Conservation (phyloP, 305 asterid genomes). For the Rubia tinctorum region DNA sequence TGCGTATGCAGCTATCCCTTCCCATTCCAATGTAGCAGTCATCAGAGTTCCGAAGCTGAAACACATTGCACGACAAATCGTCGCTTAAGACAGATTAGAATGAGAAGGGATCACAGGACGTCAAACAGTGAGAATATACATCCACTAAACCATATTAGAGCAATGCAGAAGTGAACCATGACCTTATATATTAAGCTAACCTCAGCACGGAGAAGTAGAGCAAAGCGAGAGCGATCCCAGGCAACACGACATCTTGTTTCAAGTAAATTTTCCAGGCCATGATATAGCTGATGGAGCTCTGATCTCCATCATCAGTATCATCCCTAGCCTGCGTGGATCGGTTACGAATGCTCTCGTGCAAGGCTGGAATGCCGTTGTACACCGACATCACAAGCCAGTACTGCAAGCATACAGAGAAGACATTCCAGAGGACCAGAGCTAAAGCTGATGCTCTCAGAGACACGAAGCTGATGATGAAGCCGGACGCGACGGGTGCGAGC, state of each 20-base stretch:
- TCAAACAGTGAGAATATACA: no score
- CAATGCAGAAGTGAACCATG: no score
- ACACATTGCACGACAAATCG: background rate
- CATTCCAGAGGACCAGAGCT: conserved; percentile 64
- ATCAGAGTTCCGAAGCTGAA: conserved; percentile 86
- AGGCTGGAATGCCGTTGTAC: conserved; percentile 65
- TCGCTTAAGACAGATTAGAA: conserved; percentile 1
- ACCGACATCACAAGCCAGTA: conserved; percentile 79
- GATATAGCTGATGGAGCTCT: conserved; percentile 36
- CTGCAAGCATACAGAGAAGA: conserved; percentile 63
- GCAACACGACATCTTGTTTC: conserved; percentile 68
- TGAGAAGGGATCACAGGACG: no score
- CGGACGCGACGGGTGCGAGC: conserved; percentile 68
- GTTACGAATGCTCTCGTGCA: conserved; percentile 44
- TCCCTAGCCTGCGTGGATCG: conserved; percentile 6
- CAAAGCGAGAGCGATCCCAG: conserved; percentile 76
- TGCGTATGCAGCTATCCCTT: conserved; percentile 76
- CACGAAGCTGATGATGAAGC: conserved; percentile 80
- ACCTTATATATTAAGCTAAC: conserved; percentile 19
- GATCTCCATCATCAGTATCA: conserved; percentile 20
- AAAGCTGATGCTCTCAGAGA: conserved; percentile 79
- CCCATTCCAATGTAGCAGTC: conserved; percentile 91
- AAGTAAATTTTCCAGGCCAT: conserved; percentile 75
- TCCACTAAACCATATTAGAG: no score
- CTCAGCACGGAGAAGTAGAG: conserved; percentile 77